A percentile compares a stretch with the other conserved stretches of the same genome.
Conservation (phyloP, 805 yeast species). For the Wickerhamiella qilinensis region DNA sequence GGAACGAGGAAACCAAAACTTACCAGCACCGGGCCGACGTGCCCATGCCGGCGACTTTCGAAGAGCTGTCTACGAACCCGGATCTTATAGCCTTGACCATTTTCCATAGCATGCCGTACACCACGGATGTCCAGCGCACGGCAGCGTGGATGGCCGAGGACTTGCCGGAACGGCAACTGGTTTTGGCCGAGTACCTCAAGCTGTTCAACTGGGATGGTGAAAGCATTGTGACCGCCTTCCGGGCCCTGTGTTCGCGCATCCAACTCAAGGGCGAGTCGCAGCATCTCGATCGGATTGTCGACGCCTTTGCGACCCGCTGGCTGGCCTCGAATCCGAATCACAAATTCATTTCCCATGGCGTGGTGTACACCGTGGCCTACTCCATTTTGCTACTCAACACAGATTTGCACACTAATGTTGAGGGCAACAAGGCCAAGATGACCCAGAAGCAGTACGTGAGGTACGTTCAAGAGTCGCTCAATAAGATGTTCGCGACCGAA, state of each 20-base stretch:
- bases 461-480: conserved; percentile 35
- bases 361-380: conserved; percentile 56
- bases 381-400: conserved; percentile 60
- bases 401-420: conserved; percentile 46
- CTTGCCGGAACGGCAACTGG: conserved; percentile 5
- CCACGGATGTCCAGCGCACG: conserved; percentile 4
- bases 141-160: conserved; percentile 8
- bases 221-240: conserved; percentile 40
- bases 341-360: conserved; percentile 35
- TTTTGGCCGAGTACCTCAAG: conserved; percentile 24
- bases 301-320: conserved; percentile 54
- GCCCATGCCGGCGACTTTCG: conserved; percentile 3
- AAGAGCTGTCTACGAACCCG: conserved; percentile 3
- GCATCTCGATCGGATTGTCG: conserved; percentile 57
- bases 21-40: conserved; percentile 3
- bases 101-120: conserved; percentile 7
- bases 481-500: conserved; percentile 13
- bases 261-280: conserved; percentile 73
- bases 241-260: conserved; percentile 45
- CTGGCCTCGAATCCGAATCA: conserved; percentile 29
- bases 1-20: conserved; percentile 6
- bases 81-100: conserved; percentile 6
- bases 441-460: conserved; percentile 30
- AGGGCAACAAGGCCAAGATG: conserved; percentile 19
- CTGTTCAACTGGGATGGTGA: conserved; percentile 29